These are phyloP conservation scores for Fraxinus ornus DNA, from an alignment of 305 asterid genomes.

Conservation along the genomic window DNA sequence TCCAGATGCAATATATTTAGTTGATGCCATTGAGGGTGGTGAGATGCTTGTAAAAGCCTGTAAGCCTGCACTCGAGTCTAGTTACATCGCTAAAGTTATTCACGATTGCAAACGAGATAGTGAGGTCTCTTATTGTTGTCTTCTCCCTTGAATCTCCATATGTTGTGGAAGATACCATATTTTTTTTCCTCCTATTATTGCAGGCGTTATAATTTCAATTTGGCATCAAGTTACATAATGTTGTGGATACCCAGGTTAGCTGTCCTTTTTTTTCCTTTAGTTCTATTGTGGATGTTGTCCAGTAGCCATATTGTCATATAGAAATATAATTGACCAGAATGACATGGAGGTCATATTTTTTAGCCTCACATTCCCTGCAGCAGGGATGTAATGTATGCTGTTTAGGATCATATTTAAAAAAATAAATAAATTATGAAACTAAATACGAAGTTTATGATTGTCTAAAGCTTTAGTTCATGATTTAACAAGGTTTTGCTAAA, in stretches of 20 bases:
- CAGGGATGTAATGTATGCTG: neutral
- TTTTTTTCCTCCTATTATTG: slow-evolving; percentile 28
- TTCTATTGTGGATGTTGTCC: neutral
- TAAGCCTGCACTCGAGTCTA: slow-evolving; percentile 98
- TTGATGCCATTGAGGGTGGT: slow-evolving; percentile 96
- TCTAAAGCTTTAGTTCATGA: neutral
- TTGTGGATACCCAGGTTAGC: slow-evolving; percentile 92
- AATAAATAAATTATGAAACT: neutral
- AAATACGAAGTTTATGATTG: neutral
- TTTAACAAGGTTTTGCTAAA: neutral
- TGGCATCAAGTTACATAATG: slow-evolving; percentile 85
- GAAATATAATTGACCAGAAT: neutral
- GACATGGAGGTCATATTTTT: neutral
- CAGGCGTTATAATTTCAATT: slow-evolving; percentile 95
- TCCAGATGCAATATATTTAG: slow-evolving; percentile 87
- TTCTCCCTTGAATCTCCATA: slow-evolving; percentile 26
- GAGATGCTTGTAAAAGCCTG: slow-evolving; percentile 78
- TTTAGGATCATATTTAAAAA: neutral
- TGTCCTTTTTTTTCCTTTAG: slow-evolving; percentile 7
- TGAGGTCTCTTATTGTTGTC: slow-evolving; percentile 71
- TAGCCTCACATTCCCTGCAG: neutral
- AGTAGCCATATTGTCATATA: neutral
- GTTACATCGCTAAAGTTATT: slow-evolving; percentile 87
- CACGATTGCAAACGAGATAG: slow-evolving; percentile 99
- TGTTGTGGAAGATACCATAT: slow-evolving; percentile 21